Evolutionary conservation across 805 yeast species (phyloP), one percentile per base, ranked within the genome.

Genomic region (Zygoascus ofunaensis): DNA sequence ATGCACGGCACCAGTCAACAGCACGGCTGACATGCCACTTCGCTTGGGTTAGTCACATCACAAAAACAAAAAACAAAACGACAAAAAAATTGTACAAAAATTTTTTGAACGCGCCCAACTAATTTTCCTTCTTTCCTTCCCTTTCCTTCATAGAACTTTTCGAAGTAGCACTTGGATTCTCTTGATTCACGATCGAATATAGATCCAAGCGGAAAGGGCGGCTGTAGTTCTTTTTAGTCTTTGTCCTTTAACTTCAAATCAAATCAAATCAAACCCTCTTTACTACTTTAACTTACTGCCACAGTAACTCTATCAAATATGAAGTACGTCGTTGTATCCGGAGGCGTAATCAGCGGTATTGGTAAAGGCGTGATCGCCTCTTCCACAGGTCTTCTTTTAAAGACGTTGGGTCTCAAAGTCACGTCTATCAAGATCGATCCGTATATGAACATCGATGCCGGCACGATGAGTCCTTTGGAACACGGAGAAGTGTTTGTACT

Each of bases 321-420:
- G 97, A 92, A 92, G 70, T 92, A 87, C 95, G 97, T 92, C 59
- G 94, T 92, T 59, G 98, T 92, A 39, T 89, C 97, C 48, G 98
- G 98, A 65, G 98, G 98, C 77, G 99, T 92, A 57, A 92, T 92
- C 56, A 85, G 95, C 58, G 99, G 99, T 70, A 92, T 92, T 63
- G 99, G 99, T 65, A 92, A 92, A 66, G 99, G 99, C 66, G 98
- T 92, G 51, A 74, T 68, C 46, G 98, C 99, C 49, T 87, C 97
- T 30, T 87, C 97, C 49, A 92, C 97, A 28, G 99, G 99, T 49
- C 79, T 92, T 68, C 66, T 92, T 52, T 76, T 92, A 67, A 92
- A 92, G 66, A 89, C 98, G 34, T 70, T 86, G 47, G 99, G 99
- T 49, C 74, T 84, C 59, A 81, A 94, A 62, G 97, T 90, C 50